These are phyloP conservation scores for Pseudisothecium myosuroides DNA, from an alignment of 225 moss, liverwort and hornwort genomes.

Conservation along the genomic window DNA sequence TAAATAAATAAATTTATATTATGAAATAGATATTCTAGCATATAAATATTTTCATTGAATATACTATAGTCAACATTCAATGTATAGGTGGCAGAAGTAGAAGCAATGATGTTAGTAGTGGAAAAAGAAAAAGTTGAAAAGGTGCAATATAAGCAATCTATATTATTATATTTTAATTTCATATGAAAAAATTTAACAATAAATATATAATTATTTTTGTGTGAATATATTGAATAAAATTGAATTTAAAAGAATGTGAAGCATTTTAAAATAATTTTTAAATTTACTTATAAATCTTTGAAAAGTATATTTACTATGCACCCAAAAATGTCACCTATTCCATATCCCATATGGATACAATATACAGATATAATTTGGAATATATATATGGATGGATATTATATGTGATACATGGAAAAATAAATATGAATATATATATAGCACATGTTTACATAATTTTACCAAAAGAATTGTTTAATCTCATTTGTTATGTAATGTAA, in stretches of 20 bases:
- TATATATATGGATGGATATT: neutral
- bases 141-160: neutral
- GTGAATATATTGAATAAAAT: neutral
- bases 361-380: rapidly evolving
- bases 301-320: neutral
- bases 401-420: too few species aligned
- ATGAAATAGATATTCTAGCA: neutral
- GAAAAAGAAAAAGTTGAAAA: conserved; percentile 90
- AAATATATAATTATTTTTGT: neutral
- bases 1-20: neutral
- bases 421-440: too few species aligned
- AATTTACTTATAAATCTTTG: neutral
- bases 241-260: neutral
- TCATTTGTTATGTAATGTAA: neutral
- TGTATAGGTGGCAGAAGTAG: conserved; percentile 70
- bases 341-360: neutral
- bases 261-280: too few species aligned
- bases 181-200: neutral
- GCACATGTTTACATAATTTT: too few species aligned
- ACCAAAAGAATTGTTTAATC: neutral
- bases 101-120: conserved; percentile 72
- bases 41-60: neutral
- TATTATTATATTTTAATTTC: neutral
- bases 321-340: neutral
- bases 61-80: neutral